Conservation (phyloP, 2,329 filamentous ascomycete species). For the Trichoderma sp. region DNA sequence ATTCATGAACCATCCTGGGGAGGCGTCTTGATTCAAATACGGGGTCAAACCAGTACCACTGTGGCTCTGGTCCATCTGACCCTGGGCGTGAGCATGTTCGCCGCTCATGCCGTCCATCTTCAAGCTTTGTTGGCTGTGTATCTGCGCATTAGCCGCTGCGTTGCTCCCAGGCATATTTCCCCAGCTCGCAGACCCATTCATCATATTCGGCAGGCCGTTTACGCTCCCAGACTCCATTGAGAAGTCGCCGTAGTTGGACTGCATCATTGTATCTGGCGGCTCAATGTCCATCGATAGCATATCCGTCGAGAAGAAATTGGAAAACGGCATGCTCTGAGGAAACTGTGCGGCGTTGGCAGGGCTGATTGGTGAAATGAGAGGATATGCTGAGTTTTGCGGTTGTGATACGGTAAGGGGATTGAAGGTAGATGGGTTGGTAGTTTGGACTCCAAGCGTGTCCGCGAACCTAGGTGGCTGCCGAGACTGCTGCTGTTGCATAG, state of each 20-base stretch:
- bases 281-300: conserved; percentile 59
- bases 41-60: conserved; percentile 34
- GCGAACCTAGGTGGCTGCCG: conserved; percentile 47
- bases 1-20: conserved; percentile 86
- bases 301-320: conserved; percentile 54
- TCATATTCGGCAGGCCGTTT: conserved; percentile 43
- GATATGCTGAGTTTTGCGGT: conserved; percentile 49
- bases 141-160: conserved; percentile 35
- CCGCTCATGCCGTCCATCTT: conserved; percentile 40
- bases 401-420: conserved; percentile 49
- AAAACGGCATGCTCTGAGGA: conserved; percentile 44
- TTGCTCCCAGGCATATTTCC: conserved; percentile 44
- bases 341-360: conserved; percentile 50
- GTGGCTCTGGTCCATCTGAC: conserved; percentile 30
- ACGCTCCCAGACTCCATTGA: conserved; percentile 53
- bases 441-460: conserved; percentile 46
- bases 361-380: conserved; percentile 57
- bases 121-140: conserved; percentile 37
- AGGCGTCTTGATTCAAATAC: conserved; percentile 50
- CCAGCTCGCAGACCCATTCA: conserved; percentile 51
- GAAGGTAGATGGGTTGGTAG: conserved; percentile 46
- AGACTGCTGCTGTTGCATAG: conserved; percentile 30
- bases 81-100: conserved; percentile 36
- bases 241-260: conserved; percentile 77
- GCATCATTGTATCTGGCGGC: conserved; percentile 58